Conservation (phyloP, 148 eudicot genomes). For the Vaccinium macrocarpon region DNA sequence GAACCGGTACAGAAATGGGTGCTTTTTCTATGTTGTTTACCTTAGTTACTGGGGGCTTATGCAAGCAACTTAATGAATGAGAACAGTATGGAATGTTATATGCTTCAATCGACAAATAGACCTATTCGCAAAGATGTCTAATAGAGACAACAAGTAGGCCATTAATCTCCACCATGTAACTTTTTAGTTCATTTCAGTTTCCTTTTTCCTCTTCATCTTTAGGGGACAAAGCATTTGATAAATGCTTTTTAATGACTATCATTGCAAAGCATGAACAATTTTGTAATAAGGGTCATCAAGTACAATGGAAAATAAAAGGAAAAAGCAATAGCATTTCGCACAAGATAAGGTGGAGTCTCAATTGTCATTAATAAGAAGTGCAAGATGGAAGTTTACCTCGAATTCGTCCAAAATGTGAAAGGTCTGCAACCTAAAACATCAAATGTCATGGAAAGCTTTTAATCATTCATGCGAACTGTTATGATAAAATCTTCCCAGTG, state of each 20-base stretch:
- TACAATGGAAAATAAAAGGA: neutral
- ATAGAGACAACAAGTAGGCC: neutral
- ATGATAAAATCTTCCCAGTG: neutral
- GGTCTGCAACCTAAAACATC: slow-evolving; percentile 53
- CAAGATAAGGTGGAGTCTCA: neutral
- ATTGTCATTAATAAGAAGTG: neutral
- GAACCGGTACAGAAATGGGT: too few relatives aligned
- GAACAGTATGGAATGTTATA: too few relatives aligned
- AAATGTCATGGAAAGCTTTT: slow-evolving; percentile 2
- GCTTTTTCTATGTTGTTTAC: too few relatives aligned
- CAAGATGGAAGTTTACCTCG: slow-evolving; percentile 44
- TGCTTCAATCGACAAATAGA: too few relatives aligned
- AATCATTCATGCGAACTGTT: neutral
- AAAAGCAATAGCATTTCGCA: neutral
- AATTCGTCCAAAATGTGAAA: slow-evolving; percentile 63
- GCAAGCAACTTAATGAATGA: too few relatives aligned
- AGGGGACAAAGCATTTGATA: neutral
- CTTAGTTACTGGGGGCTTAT: too few relatives aligned
- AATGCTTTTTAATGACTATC: neutral
- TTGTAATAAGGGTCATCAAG: neutral
- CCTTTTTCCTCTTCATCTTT: neutral
- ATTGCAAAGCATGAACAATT: neutral
- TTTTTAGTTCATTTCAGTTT: neutral
- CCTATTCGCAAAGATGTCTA: too few relatives aligned
- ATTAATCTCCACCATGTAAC: neutral